Evolutionary conservation across 345 rosid species (phyloP), one percentile per base, ranked within the genome.

Genomic region (Chamaenerion angustifolium): DNA sequence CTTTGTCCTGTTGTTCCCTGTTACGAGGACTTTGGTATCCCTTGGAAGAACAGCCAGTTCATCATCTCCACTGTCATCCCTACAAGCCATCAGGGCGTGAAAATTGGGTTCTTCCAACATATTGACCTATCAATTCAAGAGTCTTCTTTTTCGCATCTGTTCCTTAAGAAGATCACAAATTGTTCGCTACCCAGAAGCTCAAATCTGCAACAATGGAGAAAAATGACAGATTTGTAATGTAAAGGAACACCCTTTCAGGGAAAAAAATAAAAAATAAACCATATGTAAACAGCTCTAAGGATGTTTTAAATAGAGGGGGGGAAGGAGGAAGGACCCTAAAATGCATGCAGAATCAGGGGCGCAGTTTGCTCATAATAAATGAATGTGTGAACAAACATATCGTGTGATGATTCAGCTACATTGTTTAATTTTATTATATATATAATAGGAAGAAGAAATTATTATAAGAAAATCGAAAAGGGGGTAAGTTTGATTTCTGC

Each of bases 41-140:
- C 81, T 69, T 1, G 88, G 83, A 54, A 81, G 83, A 51, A 77
- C 81, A n/a, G 79, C 69, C 46, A 81, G 81, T 61, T 75, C 88
- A 51, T 81, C 88, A 16, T 81, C 88, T 7, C 83, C 77, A 17
- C 75, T 77, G 56, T 81, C 88, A 44, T 72, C 81, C 1, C 81
- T 70, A 27, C 73, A 77, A 4, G 75, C 70, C 1, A 76, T 77
- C 45, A 77, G 59, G 12, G 75, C 65, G 51, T 71, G 76, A 1
- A 82, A 63, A 31, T 66, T 76, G 40, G 74, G 60, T 58, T 65
- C 48, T 58, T 70, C 48, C 78, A 78, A 70, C 69, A 62, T 65
- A 43, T 16, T 56, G 45, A 44, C 15, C 37, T 21, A 21, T 21
- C 25, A 0, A 4, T 21, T 21, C 25, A 21, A 21, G 3, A 21